These are phyloP conservation scores for Camellia japonica DNA, from an alignment of 148 eudicot genomes.

Conservation along the genomic window DNA sequence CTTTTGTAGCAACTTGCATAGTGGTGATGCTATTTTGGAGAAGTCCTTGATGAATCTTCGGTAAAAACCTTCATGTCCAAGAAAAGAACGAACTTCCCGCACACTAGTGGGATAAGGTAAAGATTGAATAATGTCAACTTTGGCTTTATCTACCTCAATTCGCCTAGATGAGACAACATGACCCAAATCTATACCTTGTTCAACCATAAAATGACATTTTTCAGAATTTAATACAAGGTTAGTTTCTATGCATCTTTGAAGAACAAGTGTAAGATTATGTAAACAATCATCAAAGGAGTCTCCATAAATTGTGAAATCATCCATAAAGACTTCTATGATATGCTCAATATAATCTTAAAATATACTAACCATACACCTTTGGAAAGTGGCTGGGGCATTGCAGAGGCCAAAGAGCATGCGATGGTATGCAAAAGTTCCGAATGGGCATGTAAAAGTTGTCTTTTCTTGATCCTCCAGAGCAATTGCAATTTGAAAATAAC, in stretches of 20 bases:
- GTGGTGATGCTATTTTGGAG: constrained; percentile 8
- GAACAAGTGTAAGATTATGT: background rate
- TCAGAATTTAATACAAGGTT: background rate
- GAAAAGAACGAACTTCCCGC: too few relatives aligned
- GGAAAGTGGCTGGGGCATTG: constrained; percentile 6
- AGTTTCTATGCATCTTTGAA: constrained; percentile 7
- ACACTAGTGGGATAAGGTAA: too few relatives aligned
- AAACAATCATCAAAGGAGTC: constrained; percentile 7
- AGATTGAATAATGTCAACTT: too few relatives aligned
- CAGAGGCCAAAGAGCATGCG: background rate
- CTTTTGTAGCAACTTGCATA: constrained; percentile 8
- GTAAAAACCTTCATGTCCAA: too few relatives aligned
- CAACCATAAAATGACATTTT: background rate
- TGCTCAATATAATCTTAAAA: constrained; percentile 4
- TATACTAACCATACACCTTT: constrained; percentile 16
- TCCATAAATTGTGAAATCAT: constrained; percentile 9
- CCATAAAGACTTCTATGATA: background rate
- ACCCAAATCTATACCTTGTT: constrained; percentile 10
- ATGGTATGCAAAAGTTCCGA: too few relatives aligned
- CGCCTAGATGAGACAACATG: constrained; percentile 16
- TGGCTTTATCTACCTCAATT: constrained; percentile 1
- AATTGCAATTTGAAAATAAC: too few relatives aligned
- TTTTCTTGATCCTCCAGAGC: too few relatives aligned
- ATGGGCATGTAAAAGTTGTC: too few relatives aligned
- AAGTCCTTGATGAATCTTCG: constrained; percentile 16